phyloP scores from a whole-genome alignment of 2,329 filamentous ascomycete species.

The Pseudogymnoascus sp. region DNA sequence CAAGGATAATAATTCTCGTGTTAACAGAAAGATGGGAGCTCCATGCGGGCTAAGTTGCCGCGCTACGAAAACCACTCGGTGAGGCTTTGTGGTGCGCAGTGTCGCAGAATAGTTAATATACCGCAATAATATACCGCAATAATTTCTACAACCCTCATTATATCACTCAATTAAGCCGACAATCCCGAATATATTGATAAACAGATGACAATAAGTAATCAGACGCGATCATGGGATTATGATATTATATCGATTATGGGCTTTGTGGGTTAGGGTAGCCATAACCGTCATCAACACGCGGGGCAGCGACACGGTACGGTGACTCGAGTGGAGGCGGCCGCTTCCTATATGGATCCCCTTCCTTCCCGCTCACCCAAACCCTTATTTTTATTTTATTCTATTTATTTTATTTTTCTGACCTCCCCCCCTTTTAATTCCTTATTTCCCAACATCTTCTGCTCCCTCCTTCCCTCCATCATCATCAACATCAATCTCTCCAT shows the following conservation, averaged over 20 bases:
- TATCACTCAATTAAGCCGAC: background rate
- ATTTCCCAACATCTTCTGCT: background rate
- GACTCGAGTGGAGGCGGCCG: background rate
- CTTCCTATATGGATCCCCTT: background rate
- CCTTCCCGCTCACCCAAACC: background rate
- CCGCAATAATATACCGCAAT: background rate
- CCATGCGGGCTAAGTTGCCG: background rate
- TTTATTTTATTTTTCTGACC: background rate
- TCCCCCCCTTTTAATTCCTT: background rate
- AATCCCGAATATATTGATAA: background rate
- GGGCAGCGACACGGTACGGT: background rate
- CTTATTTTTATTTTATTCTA: background rate
- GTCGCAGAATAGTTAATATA: background rate
- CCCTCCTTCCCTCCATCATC: background rate
- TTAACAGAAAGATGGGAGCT: background rate
- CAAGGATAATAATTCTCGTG: too few relatives aligned
- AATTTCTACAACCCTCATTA: background rate
- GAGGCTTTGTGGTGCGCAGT: background rate
- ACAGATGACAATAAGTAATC: background rate
- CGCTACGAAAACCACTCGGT: background rate
- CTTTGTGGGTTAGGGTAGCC: background rate
- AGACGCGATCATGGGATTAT: background rate
- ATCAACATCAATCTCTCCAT: background rate
- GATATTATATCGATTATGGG: background rate
- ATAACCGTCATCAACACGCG: background rate